These are phyloP conservation scores for Hirschioporus abietinus DNA, from an alignment of 768 basidiomycete species.

Conservation along the genomic window DNA sequence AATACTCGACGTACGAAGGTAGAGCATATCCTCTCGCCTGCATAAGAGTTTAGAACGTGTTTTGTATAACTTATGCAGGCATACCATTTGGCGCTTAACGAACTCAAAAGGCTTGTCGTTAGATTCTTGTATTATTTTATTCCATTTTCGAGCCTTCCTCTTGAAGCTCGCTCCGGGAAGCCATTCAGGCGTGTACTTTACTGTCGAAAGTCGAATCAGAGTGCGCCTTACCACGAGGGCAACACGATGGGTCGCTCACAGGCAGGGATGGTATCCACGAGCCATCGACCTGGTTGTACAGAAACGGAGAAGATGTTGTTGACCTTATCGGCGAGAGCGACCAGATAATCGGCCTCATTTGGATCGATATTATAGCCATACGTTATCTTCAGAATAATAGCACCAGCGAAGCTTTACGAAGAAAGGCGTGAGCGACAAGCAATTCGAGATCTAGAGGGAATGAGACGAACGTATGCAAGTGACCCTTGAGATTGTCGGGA, in stretches of 20 bases:
- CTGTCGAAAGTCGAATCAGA: conserved; percentile 7
- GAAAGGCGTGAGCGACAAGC: neutral
- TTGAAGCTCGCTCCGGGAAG: conserved; percentile 21
- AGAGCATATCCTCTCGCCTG: neutral
- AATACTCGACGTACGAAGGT: neutral
- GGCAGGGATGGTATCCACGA: conserved; percentile 10
- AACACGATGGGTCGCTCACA: conserved; percentile 6
- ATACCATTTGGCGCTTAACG: conserved; percentile 13
- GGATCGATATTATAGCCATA: conserved; percentile 19
- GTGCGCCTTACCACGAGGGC: neutral
- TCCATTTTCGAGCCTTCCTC: conserved; percentile 12
- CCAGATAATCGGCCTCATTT: conserved; percentile 13
- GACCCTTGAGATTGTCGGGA: conserved; percentile 3
- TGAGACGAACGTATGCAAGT: conserved; percentile 25
- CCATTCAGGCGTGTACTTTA: conserved; percentile 19
- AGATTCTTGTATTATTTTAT: neutral
- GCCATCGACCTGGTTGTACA: conserved; percentile 28
- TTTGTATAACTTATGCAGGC: neutral
- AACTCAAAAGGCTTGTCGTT: conserved; percentile 10
- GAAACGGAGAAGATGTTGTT: conserved; percentile 3
- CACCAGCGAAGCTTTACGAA: conserved; percentile 25
- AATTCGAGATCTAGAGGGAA: neutral
- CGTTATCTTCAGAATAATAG: conserved; percentile 17
- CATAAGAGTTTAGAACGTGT: neutral
- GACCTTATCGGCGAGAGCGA: conserved; percentile 9